A percentile compares a stretch with the other conserved stretches of the same genome.
These are phyloP conservation scores for Jamesozyma spencerorum DNA, from an alignment of 805 yeast species.

Conservation along the genomic window DNA sequence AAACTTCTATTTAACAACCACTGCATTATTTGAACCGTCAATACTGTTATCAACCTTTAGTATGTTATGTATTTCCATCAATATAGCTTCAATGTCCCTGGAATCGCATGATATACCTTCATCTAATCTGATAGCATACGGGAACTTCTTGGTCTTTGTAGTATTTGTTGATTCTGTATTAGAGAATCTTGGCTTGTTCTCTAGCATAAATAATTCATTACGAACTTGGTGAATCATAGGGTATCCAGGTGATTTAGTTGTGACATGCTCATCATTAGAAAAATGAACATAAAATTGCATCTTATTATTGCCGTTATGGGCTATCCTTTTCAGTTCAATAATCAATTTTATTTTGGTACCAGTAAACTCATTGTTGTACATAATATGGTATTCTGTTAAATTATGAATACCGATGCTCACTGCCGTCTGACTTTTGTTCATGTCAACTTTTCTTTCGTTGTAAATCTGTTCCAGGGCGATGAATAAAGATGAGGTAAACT, in stretches of 20 bases:
- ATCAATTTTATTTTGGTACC: conserved; percentile 22
- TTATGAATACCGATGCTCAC: conserved; percentile 24
- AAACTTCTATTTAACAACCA: not conserved
- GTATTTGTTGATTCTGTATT: not conserved
- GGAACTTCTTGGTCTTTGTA: conserved; percentile 5
- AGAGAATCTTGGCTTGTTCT: conserved; percentile 6
- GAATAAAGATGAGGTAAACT: conserved; percentile 28
- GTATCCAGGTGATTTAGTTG: conserved; percentile 22
- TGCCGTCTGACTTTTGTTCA: conserved; percentile 8
- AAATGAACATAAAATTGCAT: conserved; percentile 26
- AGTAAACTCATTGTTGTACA: conserved; percentile 20
- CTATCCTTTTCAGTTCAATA: conserved; percentile 24
- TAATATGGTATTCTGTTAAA: conserved; percentile 24
- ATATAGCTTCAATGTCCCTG: conserved; percentile 20
- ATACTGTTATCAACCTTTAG: conserved; percentile 7
- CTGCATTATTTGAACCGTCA: not conserved
- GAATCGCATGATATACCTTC: conserved; percentile 28
- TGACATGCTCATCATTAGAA: conserved; percentile 24
- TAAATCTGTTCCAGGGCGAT: conserved; percentile 14
- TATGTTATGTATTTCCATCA: conserved; percentile 22
- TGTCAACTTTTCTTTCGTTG: conserved; percentile 5
- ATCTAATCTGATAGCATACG: conserved; percentile 18
- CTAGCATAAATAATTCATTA: conserved; percentile 24
- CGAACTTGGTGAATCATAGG: conserved; percentile 25
- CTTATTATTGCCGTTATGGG: conserved; percentile 19